A percentile compares a stretch with the other conserved stretches of the same genome.
Evolutionary conservation across 1,284 basidiomycete species (phyloP).

Genomic region (Boletus smithii): DNA sequence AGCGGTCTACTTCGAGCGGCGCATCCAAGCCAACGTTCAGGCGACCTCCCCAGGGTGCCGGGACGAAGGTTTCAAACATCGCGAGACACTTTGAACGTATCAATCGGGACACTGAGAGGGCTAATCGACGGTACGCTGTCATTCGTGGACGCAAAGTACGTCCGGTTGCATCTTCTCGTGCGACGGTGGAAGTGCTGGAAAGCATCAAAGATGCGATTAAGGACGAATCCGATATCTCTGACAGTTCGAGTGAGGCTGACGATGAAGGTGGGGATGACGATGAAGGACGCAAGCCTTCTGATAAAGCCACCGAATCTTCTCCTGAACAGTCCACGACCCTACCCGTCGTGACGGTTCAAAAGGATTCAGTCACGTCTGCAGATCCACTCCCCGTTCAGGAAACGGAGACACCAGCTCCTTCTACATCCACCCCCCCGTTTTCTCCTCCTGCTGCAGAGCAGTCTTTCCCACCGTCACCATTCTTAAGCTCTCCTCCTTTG

Average conservation of each 20-base stretch:
- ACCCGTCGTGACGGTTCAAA: constrained; percentile 17
- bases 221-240: constrained; percentile 79
- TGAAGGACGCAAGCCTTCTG: constrained; percentile 38
- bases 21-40: constrained; percentile 52
- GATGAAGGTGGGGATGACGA: constrained; percentile 81
- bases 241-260: constrained; percentile 84
- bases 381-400: constrained; percentile 14
- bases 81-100: constrained; percentile 77
- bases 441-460: constrained; percentile 34
- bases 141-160: constrained; percentile 89
- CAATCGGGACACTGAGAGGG: constrained; percentile 62
- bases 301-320: constrained; percentile 35
- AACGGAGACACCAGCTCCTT: constrained; percentile 14
- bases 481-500: constrained; percentile 41
- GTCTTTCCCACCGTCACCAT: constrained; percentile 55
- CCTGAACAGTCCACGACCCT: constrained; percentile 36
- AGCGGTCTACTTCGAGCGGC: constrained; percentile 40
- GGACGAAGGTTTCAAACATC: constrained; percentile 70
- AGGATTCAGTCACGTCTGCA: constrained; percentile 9
- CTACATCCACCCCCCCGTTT: constrained; percentile 27
- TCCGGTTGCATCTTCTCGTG: constrained; percentile 86
- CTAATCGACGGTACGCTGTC: constrained; percentile 67
- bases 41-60: constrained; percentile 44
- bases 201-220: constrained; percentile 91
- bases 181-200: constrained; percentile 87